phyloP scores from a whole-genome alignment of 2,329 filamentous ascomycete species.

The Byssoonygena ceratinophila region DNA sequence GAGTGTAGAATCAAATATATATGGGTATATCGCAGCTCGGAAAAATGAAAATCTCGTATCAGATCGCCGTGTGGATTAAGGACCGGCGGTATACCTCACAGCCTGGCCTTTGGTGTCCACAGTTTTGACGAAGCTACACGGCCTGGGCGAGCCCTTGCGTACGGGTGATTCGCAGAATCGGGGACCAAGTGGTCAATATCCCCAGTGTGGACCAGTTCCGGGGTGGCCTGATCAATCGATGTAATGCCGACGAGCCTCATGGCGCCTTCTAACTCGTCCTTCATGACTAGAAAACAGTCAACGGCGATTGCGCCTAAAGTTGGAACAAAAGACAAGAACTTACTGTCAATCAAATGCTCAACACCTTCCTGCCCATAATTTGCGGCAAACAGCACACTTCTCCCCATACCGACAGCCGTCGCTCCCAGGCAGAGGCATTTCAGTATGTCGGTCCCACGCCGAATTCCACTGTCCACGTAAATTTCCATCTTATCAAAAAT shows the following conservation, averaged over 20 bases:
- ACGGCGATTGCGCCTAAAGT: background rate
- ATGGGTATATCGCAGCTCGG: background rate
- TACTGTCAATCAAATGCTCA: slow-evolving; percentile 47
- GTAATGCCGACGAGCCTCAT: slow-evolving; percentile 42
- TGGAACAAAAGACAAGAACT: slow-evolving; percentile 22
- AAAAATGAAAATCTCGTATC: background rate
- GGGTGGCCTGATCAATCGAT: slow-evolving; percentile 34
- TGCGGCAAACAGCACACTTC: slow-evolving; percentile 44
- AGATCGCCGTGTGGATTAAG: background rate
- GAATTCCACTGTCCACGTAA: slow-evolving; percentile 46
- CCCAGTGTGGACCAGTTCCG: slow-evolving; percentile 38
- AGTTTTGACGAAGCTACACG: slow-evolving; percentile 22
- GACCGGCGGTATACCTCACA: background rate
- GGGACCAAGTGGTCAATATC: slow-evolving; percentile 45
- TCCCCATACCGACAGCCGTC: slow-evolving; percentile 45
- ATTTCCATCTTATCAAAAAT: slow-evolving; percentile 43
- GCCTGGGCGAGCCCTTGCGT: slow-evolving; percentile 31
- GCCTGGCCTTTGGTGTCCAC: slow-evolving; percentile 17
- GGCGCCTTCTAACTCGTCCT: slow-evolving; percentile 40
- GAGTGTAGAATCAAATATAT: background rate
- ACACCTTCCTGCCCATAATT: slow-evolving; percentile 47
- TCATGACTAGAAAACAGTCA: slow-evolving; percentile 28
- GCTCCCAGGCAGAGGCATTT: slow-evolving; percentile 46
- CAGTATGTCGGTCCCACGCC: slow-evolving; percentile 45
- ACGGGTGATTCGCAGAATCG: slow-evolving; percentile 32